Evolutionary conservation across 306 rosid genomes (phyloP), one percentile per base, ranked within the genome.

Genomic region (Quercus berberidifolia): DNA sequence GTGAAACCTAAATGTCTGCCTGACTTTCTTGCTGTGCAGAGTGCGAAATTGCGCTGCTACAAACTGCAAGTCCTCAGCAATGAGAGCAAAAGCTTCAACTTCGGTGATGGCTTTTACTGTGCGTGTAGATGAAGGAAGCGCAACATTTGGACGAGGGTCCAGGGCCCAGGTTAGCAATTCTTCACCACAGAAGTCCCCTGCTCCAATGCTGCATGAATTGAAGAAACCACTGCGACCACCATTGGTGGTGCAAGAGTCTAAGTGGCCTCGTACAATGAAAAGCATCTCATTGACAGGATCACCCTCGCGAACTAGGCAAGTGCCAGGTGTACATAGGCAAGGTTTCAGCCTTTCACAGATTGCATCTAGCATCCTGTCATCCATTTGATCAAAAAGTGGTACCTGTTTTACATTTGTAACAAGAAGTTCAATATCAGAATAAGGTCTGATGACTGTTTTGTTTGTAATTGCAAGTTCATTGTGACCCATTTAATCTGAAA

Each of bases 41-140:
- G 92, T 81, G 18, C 95, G 73, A 77, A 87, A 91, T 46, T 91
- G 92, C 2, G 87, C 79, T 20, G 91, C 90, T 5, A 89, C 90
- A 68, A 79, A 87, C 19, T 80, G 88, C 59, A 89, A 81, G 76
- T 91, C 91, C 63, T 78, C 86, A 3, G 90, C 87, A 21, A 59
- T 82, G 19, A 89, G 90, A 14, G 88, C 92, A 81, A 89, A 91
- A n/a, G 92, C 91, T 77, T 91, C 91, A 14, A 89, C 95, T 64
- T 87, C 84, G 0, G 85, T 85, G 33, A 87, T 81, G 31, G 92
- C 90, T 58, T 79, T 76, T 14, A 91, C 91, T 0, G 89, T 89
- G 21, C 91, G 84, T 6, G 89, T 89, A 15, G 95, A 87, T 0
- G 86, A 78, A 17, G 95, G 92, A 55, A 85, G 89, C 7, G 68